phyloP scores from a whole-genome alignment of 2,329 filamentous ascomycete species.

The Nannizziopsis barbatae region DNA sequence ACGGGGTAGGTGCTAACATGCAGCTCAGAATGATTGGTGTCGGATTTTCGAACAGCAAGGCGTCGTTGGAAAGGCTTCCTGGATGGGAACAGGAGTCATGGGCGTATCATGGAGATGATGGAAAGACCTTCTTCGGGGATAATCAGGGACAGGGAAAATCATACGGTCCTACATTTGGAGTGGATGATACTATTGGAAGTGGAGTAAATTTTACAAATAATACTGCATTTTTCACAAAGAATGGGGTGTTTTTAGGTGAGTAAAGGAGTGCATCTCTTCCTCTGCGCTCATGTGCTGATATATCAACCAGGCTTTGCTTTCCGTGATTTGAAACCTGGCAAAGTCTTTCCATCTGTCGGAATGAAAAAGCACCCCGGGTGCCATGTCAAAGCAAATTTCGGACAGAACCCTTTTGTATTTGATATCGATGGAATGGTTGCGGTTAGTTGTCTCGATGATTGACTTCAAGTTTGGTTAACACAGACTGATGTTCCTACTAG shows the following conservation, averaged over 20 bases:
- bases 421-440: conserved; percentile 81
- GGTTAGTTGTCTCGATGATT: conserved; percentile 39
- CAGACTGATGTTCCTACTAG: conserved; percentile 29
- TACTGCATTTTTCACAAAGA: conserved; percentile 55
- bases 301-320: conserved; percentile 45
- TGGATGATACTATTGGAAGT: conserved; percentile 52
- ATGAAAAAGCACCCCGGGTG: conserved; percentile 53
- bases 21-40: conserved; percentile 38
- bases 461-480: neutral
- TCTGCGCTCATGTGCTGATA: conserved; percentile 6
- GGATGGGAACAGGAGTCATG: conserved; percentile 57
- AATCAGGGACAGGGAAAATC: conserved; percentile 43
- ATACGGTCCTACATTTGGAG: conserved; percentile 51
- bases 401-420: conserved; percentile 67
- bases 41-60: conserved; percentile 50
- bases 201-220: conserved; percentile 54
- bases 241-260: conserved; percentile 48
- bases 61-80: conserved; percentile 49
- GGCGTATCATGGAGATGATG: conserved; percentile 58
- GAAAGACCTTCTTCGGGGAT: conserved; percentile 50
- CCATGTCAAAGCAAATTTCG: conserved; percentile 51
- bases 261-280: neutral
- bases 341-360: conserved; percentile 48
- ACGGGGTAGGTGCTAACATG: conserved; percentile 27
- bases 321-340: conserved; percentile 34